Evolutionary conservation across 2,329 filamentous ascomycete species (phyloP).

Genomic region (Metarhizium album): DNA sequence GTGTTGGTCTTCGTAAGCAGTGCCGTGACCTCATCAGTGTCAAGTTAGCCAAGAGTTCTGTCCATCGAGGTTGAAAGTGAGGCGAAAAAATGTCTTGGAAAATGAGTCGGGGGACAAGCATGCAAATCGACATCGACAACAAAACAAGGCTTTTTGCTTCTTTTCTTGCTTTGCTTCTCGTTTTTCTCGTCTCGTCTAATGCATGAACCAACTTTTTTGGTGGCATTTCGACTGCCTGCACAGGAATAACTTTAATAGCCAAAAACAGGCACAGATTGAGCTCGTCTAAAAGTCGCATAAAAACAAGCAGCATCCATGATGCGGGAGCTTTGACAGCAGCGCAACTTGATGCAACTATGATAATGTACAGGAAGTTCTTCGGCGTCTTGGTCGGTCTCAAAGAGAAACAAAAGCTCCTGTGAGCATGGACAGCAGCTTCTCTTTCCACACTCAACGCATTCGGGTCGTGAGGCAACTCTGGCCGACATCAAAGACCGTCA

Average conservation of each 20-base stretch:
- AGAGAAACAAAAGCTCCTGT: conserved; percentile 1
- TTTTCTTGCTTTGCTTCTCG: not conserved
- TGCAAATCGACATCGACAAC: conserved; percentile 2
- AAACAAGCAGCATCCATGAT: conserved; percentile 21
- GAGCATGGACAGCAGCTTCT: not conserved
- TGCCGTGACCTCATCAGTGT: conserved; percentile 42
- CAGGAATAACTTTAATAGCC: conserved; percentile 21
- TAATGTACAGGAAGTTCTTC: conserved; percentile 43
- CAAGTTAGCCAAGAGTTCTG: conserved; percentile 2
- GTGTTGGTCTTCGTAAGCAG: conserved; percentile 52
- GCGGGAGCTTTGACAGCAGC: conserved; percentile 24
- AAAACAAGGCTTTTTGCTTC: not conserved
- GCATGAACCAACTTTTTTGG: not conserved
- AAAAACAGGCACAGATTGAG: conserved; percentile 20
- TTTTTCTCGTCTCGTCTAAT: not conserved
- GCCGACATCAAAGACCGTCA: conserved; percentile 5
- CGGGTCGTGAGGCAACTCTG: conserved; percentile 5
- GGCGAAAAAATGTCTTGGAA: conserved; percentile 2
- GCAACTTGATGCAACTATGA: conserved; percentile 35
- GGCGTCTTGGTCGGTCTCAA: conserved; percentile 4
- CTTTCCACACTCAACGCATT: conserved; percentile 3
- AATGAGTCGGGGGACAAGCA: not conserved
- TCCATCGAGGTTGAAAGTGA: conserved; percentile 2
- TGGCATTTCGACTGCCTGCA: conserved; percentile 14
- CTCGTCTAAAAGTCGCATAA: conserved; percentile 25